Percentiles rank a stretch among this genome's conserved stretches.
These are phyloP conservation scores for Blastobotrys elegans DNA, from an alignment of 1,139 yeast genomes.

Conservation along the genomic window DNA sequence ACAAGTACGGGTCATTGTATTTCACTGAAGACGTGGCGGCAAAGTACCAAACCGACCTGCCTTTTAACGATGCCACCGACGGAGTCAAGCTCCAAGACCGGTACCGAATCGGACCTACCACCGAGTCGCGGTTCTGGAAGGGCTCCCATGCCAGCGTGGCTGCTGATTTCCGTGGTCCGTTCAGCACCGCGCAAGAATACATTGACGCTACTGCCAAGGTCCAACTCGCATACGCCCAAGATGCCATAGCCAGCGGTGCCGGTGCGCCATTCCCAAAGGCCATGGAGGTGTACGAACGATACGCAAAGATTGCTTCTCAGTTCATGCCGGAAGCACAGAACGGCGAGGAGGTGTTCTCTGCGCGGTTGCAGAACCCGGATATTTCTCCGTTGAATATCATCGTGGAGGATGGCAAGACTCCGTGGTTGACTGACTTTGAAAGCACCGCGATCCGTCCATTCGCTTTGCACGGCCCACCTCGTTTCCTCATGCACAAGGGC, in stretches of 20 bases:
- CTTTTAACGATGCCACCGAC: slow-evolving; percentile 65
- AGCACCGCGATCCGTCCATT: slow-evolving; percentile 76
- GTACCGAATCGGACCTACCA: slow-evolving; percentile 91
- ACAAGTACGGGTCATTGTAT: slow-evolving; percentile 75
- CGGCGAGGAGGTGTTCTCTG: slow-evolving; percentile 49
- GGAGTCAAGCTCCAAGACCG: slow-evolving; percentile 54
- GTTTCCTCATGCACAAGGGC: slow-evolving; percentile 81
- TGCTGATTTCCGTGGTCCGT: slow-evolving; percentile 59
- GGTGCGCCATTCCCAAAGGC: slow-evolving; percentile 15
- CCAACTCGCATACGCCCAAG: slow-evolving; percentile 60
- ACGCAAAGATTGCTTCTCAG: slow-evolving; percentile 49
- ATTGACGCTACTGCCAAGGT: slow-evolving; percentile 59
- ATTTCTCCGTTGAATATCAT: slow-evolving; percentile 86
- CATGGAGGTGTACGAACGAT: slow-evolving; percentile 50
- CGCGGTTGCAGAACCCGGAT: slow-evolving; percentile 76
- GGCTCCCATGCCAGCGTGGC: slow-evolving; percentile 39
- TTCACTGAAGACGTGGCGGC: slow-evolving; percentile 58
- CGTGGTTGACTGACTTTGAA: slow-evolving; percentile 74
- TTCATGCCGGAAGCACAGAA: slow-evolving; percentile 35
- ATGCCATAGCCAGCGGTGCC: slow-evolving; percentile 49
- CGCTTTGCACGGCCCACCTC: slow-evolving; percentile 69
- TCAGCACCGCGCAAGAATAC: slow-evolving; percentile 54
- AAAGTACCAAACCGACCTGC: slow-evolving; percentile 40
- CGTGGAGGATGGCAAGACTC: slow-evolving; percentile 36
- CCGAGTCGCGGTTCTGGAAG: slow-evolving; percentile 73